phyloP scores from a whole-genome alignment of 1,284 basidiomycete species.

The Ceratobasidium sp. region DNA sequence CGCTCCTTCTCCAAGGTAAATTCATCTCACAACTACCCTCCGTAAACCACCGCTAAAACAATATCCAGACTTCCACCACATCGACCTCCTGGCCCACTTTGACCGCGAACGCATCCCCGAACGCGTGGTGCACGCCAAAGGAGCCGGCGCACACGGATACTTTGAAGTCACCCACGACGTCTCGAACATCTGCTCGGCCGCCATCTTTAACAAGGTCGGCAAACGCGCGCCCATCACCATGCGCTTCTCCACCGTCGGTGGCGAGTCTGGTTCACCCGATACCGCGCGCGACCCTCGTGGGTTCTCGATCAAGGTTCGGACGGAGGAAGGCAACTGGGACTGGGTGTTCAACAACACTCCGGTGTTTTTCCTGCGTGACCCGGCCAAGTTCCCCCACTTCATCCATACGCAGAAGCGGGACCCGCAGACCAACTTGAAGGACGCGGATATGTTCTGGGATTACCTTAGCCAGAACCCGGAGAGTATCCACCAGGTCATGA shows the following conservation, averaged over 20 bases:
- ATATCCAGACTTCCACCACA: conserved; percentile 82
- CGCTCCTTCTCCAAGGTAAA: conserved; percentile 87
- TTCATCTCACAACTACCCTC: conserved; percentile 48
- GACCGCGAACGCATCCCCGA: conserved; percentile 96
- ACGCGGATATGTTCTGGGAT: conserved; percentile 88
- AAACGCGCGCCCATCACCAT: conserved; percentile 79
- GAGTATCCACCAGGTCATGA: conserved; percentile 88
- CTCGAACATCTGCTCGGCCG: conserved; percentile 82
- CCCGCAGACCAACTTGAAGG: conserved; percentile 89
- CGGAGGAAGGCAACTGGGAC: conserved; percentile 90
- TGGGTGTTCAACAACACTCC: conserved; percentile 86
- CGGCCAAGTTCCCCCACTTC: conserved; percentile 90
- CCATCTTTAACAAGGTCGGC: conserved; percentile 79
- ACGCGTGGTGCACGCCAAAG: conserved; percentile 91
- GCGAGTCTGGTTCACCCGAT: conserved; percentile 90
- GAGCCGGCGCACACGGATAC: conserved; percentile 91
- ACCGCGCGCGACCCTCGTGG: conserved; percentile 94
- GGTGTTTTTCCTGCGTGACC: conserved; percentile 89
- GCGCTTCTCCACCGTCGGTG: conserved; percentile 91
- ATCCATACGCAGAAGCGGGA: conserved; percentile 96
- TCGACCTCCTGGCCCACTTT: conserved; percentile 91
- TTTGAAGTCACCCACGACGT: conserved; percentile 90
- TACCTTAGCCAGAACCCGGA: conserved; percentile 94
- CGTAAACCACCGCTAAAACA: not conserved
- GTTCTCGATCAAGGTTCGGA: conserved; percentile 91